These are phyloP conservation scores for Populus hybrid DNA, from an alignment of 441 rosid species.

Conservation along the genomic window DNA sequence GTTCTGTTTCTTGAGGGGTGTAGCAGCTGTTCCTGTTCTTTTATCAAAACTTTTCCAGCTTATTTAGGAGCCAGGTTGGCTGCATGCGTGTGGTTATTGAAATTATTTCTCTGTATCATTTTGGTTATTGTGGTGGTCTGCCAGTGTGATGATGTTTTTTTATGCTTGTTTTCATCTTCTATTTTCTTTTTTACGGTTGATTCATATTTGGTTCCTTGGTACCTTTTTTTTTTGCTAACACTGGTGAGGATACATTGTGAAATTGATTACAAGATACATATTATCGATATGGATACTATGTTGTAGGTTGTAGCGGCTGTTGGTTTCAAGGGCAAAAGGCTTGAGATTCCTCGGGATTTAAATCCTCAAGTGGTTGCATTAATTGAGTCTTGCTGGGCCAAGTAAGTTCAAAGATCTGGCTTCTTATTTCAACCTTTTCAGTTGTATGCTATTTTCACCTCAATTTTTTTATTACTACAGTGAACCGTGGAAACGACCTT, in stretches of 20 bases:
- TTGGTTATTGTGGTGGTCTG: not conserved
- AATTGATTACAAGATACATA: too few relatives aligned
- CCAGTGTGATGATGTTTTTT: too few relatives aligned
- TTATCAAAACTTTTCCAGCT: not conserved
- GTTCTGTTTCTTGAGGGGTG: not conserved
- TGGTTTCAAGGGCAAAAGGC: slow-evolving; percentile 71
- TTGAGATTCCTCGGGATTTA: slow-evolving; percentile 35
- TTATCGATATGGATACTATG: not conserved
- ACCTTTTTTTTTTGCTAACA: not conserved
- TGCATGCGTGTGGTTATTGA: not conserved
- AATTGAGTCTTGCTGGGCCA: slow-evolving; percentile 94
- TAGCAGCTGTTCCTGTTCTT: not conserved
- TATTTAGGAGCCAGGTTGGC: not conserved
- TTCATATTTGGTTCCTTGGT: not conserved
- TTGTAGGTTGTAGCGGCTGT: slow-evolving; percentile 94
- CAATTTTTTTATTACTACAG: slow-evolving; percentile 36
- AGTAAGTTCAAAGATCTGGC: slow-evolving; percentile 42
- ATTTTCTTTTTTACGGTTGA: not conserved
- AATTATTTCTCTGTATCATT: not conserved
- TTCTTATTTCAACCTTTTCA: not conserved
- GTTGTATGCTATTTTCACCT: not conserved
- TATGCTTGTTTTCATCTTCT: not conserved
- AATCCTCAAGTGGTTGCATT: slow-evolving; percentile 77
- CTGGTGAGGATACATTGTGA: not conserved
- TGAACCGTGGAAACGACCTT: slow-evolving; percentile 95